phyloP scores from a whole-genome alignment of 1,284 basidiomycete species.

The Marasmius tenuissimus region DNA sequence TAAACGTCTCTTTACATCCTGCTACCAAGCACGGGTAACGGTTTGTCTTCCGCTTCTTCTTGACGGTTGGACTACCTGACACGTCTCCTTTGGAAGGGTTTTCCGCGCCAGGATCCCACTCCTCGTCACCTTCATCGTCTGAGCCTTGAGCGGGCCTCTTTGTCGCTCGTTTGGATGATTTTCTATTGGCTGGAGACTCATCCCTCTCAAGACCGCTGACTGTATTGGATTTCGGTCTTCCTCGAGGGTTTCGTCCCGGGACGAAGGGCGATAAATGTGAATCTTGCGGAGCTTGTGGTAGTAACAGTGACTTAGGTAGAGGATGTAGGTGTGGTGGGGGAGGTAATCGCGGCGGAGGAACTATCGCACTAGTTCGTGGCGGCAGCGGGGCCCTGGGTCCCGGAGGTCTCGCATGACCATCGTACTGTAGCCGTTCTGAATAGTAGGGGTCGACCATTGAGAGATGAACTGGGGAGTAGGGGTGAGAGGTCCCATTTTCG shows the following conservation, averaged over 20 bases:
- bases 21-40: slow-evolving; percentile 15
- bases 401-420: neutral
- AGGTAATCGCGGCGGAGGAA: neutral
- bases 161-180: neutral
- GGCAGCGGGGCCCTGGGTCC: neutral
- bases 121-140: slow-evolving; percentile 7
- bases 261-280: neutral
- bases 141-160: slow-evolving; percentile 5
- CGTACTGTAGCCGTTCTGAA: neutral
- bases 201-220: neutral
- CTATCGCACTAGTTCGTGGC: neutral
- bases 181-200: neutral
- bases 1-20: slow-evolving; percentile 19
- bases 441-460: neutral
- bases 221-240: neutral
- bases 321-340: no score
- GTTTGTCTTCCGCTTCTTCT: slow-evolving; percentile 14
- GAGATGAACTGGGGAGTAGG: neutral
- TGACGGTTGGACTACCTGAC: neutral
- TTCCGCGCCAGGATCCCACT: slow-evolving; percentile 1
- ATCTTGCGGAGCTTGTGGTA: no score
- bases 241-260: neutral
- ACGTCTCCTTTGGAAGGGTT: neutral
- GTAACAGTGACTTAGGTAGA: no score
- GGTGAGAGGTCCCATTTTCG: neutral